These are phyloP conservation scores for Polygonum maritimum DNA, from an alignment of 148 eudicot genomes.

Conservation along the genomic window DNA sequence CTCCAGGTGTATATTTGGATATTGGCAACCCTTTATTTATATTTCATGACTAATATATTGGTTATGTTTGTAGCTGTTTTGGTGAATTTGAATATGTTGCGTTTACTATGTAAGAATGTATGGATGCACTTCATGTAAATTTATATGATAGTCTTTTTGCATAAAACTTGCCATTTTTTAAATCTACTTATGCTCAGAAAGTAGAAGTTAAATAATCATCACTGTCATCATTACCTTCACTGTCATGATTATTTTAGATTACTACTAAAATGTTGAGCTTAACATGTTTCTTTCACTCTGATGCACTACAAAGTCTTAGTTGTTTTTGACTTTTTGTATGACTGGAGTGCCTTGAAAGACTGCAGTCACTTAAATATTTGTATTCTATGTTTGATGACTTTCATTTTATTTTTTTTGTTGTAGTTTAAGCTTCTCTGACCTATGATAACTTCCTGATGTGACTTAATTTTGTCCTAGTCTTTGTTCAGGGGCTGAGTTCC, in stretches of 20 bases:
- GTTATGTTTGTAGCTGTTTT: neutral
- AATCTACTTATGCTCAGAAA: neutral
- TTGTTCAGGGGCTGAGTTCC: conserved; percentile 87
- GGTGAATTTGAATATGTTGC: neutral
- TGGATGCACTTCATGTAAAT: neutral
- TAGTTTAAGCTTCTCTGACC: neutral
- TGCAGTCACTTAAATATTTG: neutral
- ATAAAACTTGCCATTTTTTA: neutral
- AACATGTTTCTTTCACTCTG: neutral
- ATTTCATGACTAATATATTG: neutral
- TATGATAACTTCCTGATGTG: conserved; percentile 22
- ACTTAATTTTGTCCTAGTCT: conserved; percentile 44
- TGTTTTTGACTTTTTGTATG: neutral
- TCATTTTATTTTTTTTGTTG: neutral
- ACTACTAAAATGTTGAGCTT: neutral
- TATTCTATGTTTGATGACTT: neutral
- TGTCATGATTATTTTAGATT: neutral
- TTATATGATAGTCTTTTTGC: neutral
- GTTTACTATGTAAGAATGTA: neutral
- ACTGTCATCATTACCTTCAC: neutral
- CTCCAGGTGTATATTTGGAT: conserved; percentile 45
- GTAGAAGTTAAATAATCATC: neutral
- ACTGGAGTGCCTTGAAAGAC: neutral
- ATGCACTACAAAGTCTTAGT: neutral
- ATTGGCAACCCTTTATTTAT: neutral